Conservation (phyloP, 495 filamentous ascomycete genomes). For the Hypoxylon perforatum region DNA sequence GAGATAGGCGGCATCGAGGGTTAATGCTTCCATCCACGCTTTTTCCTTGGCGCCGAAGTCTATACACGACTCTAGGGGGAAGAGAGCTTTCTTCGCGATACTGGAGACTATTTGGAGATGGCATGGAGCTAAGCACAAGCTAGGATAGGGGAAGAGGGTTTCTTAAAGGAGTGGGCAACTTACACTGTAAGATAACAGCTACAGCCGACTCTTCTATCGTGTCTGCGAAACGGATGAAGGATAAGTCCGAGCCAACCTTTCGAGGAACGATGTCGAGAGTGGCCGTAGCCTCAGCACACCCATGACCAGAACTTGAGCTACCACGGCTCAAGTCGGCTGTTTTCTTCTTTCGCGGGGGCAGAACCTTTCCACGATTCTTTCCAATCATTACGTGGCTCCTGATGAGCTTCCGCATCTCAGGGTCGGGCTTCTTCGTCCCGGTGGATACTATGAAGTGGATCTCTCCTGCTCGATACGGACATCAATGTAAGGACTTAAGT, state of each 20-base stretch:
- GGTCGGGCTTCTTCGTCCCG: slow-evolving; percentile 40
- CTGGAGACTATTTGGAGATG: slow-evolving; percentile 48
- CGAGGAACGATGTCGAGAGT: slow-evolving; percentile 8
- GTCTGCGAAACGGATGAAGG: slow-evolving; percentile 47
- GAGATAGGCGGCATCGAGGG: slow-evolving; percentile 51
- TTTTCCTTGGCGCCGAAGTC: slow-evolving; percentile 45
- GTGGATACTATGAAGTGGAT: slow-evolving; percentile 49
- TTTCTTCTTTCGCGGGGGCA: slow-evolving; percentile 13
- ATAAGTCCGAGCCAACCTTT: slow-evolving; percentile 37
- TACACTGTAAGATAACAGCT: slow-evolving; percentile 33
- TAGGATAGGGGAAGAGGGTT: slow-evolving; percentile 25
- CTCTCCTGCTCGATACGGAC: background rate
- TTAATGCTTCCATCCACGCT: slow-evolving; percentile 49
- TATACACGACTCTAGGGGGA: slow-evolving; percentile 53
- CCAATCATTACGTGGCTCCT: slow-evolving; percentile 63
- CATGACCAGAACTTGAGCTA: background rate
- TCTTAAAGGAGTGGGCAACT: slow-evolving; percentile 17
- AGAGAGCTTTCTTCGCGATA: slow-evolving; percentile 52
- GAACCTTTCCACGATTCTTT: slow-evolving; percentile 51
- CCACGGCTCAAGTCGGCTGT: background rate
- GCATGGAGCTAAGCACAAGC: slow-evolving; percentile 14
- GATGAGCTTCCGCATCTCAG: slow-evolving; percentile 53
- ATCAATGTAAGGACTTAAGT: slow-evolving; percentile 3
- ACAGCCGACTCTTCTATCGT: slow-evolving; percentile 12
- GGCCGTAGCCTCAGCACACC: background rate